These are phyloP conservation scores for Mortierella sp. DNA, from an alignment of 371 early-diverging fungal species.

Conservation along the genomic window DNA sequence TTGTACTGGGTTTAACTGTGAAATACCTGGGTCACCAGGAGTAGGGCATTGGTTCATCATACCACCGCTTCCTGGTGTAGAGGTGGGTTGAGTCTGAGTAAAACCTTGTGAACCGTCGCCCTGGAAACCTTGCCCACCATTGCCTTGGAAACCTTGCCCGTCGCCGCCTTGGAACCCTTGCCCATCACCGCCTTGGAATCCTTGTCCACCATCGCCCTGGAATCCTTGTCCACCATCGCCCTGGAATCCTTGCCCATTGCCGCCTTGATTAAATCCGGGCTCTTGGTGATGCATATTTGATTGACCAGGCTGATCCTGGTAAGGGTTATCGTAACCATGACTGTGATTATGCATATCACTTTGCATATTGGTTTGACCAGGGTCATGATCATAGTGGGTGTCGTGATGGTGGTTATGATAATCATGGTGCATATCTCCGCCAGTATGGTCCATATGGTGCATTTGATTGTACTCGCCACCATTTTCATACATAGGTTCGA, in stretches of 20 bases:
- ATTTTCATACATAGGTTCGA: slow-evolving; percentile 33
- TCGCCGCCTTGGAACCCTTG: slow-evolving; percentile 18
- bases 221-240: slow-evolving; percentile 16
- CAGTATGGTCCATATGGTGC: slow-evolving; percentile 20
- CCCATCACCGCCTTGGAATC: slow-evolving; percentile 8
- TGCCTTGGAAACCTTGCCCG: slow-evolving; percentile 19
- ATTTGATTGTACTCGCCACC: slow-evolving; percentile 19
- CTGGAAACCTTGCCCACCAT: slow-evolving; percentile 1
- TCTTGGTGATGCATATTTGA: neutral
- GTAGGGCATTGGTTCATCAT: neutral
- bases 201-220: slow-evolving; percentile 12
- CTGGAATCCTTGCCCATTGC: slow-evolving; percentile 1
- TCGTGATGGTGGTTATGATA: slow-evolving; percentile 10
- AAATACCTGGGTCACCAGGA: neutral
- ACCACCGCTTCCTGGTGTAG: neutral
- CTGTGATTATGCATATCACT: neutral
- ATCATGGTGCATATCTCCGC: slow-evolving; percentile 16
- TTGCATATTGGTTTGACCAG: slow-evolving; percentile 8
- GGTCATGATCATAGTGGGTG: slow-evolving; percentile 6
- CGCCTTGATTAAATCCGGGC: slow-evolving; percentile 7
- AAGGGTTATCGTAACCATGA: slow-evolving; percentile 2
- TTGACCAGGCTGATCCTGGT: slow-evolving; percentile 20
- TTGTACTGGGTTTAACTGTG: neutral
- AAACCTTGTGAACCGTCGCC: neutral
- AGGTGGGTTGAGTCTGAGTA: neutral